Evolutionary conservation across 352 stramenopile genomes (phyloP).

Genomic region (Phytophthora tubulina): DNA sequence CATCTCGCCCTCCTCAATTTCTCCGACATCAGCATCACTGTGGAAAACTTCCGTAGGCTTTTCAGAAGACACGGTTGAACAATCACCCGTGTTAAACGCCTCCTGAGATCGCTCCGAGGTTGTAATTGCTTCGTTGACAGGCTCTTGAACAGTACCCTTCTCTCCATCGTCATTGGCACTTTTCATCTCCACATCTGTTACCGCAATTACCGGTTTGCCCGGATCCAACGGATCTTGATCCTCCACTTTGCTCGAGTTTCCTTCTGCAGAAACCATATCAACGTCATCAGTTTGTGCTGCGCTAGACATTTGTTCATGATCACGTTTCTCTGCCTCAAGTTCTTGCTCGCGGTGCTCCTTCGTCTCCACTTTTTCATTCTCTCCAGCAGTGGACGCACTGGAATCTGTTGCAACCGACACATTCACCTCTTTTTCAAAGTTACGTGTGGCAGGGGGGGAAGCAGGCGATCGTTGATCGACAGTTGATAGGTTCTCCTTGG

Average conservation of each 20-base stretch:
- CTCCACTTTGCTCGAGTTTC: constrained; percentile 13
- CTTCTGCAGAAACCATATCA: constrained; percentile 11
- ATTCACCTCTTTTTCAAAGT: constrained; percentile 1
- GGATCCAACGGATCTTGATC: constrained; percentile 1
- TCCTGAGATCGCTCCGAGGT: not conserved
- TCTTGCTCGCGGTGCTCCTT: not conserved
- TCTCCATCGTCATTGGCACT: constrained; percentile 5
- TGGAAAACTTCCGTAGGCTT: constrained; percentile 9
- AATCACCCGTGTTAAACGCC: not conserved
- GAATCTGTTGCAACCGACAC: not conserved
- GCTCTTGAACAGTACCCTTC: not conserved
- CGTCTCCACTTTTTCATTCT: not conserved
- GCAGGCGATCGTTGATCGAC: not conserved
- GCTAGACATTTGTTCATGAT: not conserved
- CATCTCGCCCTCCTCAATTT: constrained; percentile 46
- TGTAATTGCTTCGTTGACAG: not conserved
- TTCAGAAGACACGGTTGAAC: not conserved
- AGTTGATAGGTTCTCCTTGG: constrained; percentile 4
- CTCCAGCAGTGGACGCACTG: not conserved
- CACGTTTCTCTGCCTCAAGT: not conserved
- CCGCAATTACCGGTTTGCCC: not conserved
- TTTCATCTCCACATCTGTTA: constrained; percentile 25
- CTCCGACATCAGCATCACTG: constrained; percentile 3
- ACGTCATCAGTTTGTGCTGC: constrained; percentile 14
- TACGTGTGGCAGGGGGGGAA: constrained; percentile 9